Evolutionary conservation across 352 stramenopile genomes (phyloP), one percentile per base, ranked within the genome.

Genomic region (Globisporangium nodosum): DNA sequence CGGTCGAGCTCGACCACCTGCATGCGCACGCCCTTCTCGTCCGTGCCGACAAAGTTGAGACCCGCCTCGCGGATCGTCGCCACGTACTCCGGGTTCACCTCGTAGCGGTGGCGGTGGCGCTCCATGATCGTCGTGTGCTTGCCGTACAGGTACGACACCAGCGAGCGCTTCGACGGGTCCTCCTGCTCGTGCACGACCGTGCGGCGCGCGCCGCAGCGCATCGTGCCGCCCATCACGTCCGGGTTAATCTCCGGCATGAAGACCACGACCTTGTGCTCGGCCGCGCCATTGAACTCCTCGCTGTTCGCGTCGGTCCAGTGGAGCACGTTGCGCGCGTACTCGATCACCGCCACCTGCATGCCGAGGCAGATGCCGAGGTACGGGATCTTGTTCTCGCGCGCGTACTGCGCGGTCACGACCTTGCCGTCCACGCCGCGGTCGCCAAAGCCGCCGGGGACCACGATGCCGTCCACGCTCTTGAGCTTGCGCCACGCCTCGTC

Each of bases 201-300:
- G 52, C 90, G 81, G 24, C 97, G 84, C 48, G 88, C 96, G 54
- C 98, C 98, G n/a, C 99, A 94, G 55, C 98, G 93, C 98, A 99
- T 99, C 12, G 97, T 99, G 57, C 98, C 98, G 47, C 98, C 98
- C 97, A 99, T 99, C 43, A 96, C 85, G 47, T 97, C 89, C 5
- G 80, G 83, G 74, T 99, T 96, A 69, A 99, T 98, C 81, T 99
- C 97, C 2, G 97, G 97, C 98, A 99, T 99, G 76, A 99, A 99
- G 53, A 99, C 80, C n/a, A 99, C 92, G 39, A 98, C 94, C 63
- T 95, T 96, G 70, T 98, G 81, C 35, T 83, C 65, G 21, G 85
- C 75, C 42, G 89, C 67, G 48, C 87, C 74, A 57, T 94, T 68
- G 64, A 99, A 99, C 74, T 99, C 97, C 54, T 97, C 90, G 51